Conservation (phyloP, 2,329 filamentous ascomycete genomes). For the Colletotrichum australisinense region DNA sequence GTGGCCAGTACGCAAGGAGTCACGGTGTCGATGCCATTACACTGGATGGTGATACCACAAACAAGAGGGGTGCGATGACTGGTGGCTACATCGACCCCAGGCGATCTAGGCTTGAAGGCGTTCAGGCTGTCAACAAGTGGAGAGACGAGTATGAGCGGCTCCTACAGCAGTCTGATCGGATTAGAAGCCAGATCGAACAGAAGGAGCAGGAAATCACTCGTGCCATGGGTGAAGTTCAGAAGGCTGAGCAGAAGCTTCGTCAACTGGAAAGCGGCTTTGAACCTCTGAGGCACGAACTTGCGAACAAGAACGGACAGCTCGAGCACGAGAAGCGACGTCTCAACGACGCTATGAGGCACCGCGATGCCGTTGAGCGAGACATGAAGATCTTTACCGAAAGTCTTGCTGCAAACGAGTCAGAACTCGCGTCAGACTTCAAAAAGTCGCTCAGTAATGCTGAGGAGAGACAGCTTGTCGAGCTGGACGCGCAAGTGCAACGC, state of each 20-base stretch:
- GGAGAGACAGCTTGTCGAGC: conserved; percentile 80
- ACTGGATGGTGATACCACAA: conserved; percentile 91
- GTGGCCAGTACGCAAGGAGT: conserved; percentile 90
- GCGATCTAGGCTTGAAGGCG: conserved; percentile 87
- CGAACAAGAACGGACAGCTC: conserved; percentile 78
- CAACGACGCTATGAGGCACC: conserved; percentile 72
- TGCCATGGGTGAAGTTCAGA: conserved; percentile 86
- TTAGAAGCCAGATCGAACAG: conserved; percentile 77
- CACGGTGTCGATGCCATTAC: conserved; percentile 95
- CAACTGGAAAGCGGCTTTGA: conserved; percentile 87
- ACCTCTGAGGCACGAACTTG: conserved; percentile 81
- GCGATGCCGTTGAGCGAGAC: conserved; percentile 78
- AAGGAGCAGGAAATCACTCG: conserved; percentile 91
- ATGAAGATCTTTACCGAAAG: conserved; percentile 82
- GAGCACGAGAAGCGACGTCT: conserved; percentile 80
- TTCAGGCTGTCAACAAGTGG: conserved; percentile 80
- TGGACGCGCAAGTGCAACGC: conserved; percentile 77
- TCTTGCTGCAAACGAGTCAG: conserved; percentile 80
- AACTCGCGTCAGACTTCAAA: conserved; percentile 89
- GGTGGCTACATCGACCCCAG: conserved; percentile 92
- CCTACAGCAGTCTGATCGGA: conserved; percentile 70
- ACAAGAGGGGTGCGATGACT: conserved; percentile 94
- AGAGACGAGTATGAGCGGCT: conserved; percentile 79
- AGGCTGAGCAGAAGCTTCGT: conserved; percentile 80
- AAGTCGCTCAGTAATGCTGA: conserved; percentile 87